These are phyloP conservation scores for Citropsis articulata DNA, from an alignment of 345 rosid species.

Conservation along the genomic window DNA sequence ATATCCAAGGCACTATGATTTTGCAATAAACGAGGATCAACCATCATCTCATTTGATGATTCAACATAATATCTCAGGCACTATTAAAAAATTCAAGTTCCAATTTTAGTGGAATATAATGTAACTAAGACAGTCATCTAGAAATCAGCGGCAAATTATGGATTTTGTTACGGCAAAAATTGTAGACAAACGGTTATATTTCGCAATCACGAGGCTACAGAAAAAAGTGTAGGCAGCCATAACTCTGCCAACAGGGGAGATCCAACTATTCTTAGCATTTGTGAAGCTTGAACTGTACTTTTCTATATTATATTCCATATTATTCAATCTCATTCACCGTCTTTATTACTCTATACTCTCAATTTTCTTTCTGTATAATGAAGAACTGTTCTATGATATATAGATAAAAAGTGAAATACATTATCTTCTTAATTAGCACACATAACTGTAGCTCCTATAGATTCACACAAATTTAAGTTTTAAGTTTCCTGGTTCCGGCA, in stretches of 20 bases:
- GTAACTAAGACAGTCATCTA: background rate
- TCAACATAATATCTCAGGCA: background rate
- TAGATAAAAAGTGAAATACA: background rate
- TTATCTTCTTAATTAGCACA: background rate
- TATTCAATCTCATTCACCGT: background rate
- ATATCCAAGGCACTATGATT: background rate
- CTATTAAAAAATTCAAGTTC: background rate
- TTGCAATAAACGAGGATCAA: no score
- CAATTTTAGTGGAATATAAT: background rate
- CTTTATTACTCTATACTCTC: background rate
- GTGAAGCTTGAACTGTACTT: background rate
- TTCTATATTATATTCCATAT: background rate
- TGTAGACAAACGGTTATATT: background rate
- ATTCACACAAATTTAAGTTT: background rate
- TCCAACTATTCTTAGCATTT: background rate
- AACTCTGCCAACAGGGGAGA: background rate
- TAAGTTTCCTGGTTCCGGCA: conserved; percentile 4
- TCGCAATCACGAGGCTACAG: background rate
- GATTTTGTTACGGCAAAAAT: background rate
- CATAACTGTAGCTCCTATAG: background rate
- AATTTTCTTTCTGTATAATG: background rate
- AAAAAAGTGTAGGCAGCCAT: background rate
- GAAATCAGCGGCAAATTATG: background rate
- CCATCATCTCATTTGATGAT: background rate
- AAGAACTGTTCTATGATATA: background rate